Conservation (phyloP, 768 basidiomycete species). For the Collybia sordida region DNA sequence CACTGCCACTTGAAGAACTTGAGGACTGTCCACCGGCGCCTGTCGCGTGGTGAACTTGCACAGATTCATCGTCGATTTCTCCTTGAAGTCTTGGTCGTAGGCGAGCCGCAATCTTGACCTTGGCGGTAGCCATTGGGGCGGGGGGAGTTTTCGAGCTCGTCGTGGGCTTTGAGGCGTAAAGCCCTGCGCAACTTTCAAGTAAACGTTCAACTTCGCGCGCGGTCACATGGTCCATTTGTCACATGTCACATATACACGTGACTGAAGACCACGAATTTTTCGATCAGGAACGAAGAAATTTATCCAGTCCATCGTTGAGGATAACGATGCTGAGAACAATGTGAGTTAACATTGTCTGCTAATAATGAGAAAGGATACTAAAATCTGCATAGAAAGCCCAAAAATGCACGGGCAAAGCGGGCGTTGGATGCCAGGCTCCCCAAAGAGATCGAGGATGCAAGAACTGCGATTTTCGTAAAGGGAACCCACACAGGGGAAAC, state of each 20-base stretch:
- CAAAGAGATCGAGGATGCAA: slow-evolving; percentile 85
- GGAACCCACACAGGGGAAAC: slow-evolving; percentile 85
- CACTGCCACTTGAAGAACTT: slow-evolving; percentile 30
- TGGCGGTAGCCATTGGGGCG: slow-evolving; percentile 36
- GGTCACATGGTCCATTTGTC: slow-evolving; percentile 13
- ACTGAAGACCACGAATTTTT: background rate
- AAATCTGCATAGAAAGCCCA: slow-evolving; percentile 62
- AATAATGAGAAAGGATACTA: background rate
- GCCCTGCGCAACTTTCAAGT: slow-evolving; percentile 3
- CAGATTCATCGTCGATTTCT: slow-evolving; percentile 62
- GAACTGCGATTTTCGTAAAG: slow-evolving; percentile 87
- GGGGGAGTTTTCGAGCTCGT: slow-evolving; percentile 1
- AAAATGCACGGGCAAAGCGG: slow-evolving; percentile 94
- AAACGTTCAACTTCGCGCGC: slow-evolving; percentile 3
- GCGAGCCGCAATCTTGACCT: slow-evolving; percentile 71
- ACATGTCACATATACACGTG: background rate
- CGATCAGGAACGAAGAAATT: background rate
- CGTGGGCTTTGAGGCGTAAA: slow-evolving; percentile 2
- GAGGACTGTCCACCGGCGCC: slow-evolving; percentile 28
- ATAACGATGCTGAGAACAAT: slow-evolving; percentile 10
- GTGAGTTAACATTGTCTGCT: background rate
- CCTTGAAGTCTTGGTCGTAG: slow-evolving; percentile 62
- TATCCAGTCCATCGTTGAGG: background rate
- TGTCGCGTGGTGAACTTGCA: slow-evolving; percentile 49
- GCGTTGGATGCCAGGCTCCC: slow-evolving; percentile 83